These are phyloP conservation scores for Pestalotiopsis sp. DNA, from an alignment of 2,329 filamentous ascomycete species.

Conservation along the genomic window DNA sequence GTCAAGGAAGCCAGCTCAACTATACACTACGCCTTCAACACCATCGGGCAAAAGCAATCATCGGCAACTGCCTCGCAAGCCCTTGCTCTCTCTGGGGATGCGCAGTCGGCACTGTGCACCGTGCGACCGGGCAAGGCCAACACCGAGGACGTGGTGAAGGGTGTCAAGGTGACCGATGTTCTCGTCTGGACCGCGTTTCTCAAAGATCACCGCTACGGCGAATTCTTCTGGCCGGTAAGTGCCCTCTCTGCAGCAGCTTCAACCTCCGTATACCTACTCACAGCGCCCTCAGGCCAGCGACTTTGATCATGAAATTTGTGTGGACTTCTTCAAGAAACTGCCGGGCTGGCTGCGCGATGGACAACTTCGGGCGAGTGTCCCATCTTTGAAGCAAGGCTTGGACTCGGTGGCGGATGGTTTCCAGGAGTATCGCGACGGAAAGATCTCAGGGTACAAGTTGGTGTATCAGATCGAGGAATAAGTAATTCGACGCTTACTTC, in stretches of 20 bases:
- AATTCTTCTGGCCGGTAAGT: constrained; percentile 8
- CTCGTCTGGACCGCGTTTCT: constrained; percentile 2
- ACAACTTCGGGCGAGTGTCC: not conserved
- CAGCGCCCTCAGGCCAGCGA: too few species aligned
- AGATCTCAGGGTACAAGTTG: not conserved
- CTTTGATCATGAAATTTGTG: not conserved
- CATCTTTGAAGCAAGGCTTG: not conserved
- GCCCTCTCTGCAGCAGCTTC: too few species aligned
- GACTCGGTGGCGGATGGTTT: not conserved
- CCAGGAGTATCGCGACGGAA: not conserved
- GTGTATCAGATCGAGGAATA: not conserved
- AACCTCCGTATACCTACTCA: too few species aligned
- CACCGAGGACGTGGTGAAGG: not conserved
- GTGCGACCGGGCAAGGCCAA: constrained; percentile 3
- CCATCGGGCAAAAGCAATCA: not conserved
- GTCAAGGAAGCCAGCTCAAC: not conserved
- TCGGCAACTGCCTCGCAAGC: not conserved
- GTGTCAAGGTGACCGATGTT: not conserved
- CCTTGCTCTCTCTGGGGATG: not conserved
- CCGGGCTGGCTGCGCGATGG: not conserved
- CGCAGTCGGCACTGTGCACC: not conserved
- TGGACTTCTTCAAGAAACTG: not conserved
- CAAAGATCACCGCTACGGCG: not conserved
- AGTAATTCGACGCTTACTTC: too few species aligned
- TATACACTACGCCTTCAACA: not conserved